phyloP scores from a whole-genome alignment of 306 rosid species.

The Gillenia trifoliata region DNA sequence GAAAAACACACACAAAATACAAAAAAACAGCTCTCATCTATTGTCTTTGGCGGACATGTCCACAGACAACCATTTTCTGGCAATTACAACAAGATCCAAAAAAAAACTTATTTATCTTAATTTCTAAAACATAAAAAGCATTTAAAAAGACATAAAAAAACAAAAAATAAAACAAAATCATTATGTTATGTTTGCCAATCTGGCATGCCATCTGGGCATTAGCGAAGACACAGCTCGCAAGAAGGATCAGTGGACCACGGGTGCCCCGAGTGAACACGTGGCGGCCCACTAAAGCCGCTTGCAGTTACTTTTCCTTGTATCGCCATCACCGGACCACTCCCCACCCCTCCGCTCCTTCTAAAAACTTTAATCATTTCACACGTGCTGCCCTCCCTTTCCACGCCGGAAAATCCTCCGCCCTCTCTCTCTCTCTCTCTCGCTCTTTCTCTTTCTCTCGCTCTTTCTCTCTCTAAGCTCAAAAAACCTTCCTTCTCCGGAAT shows the following conservation, averaged over 20 bases:
- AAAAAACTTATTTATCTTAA: background rate
- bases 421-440: background rate
- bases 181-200: background rate
- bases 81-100: background rate
- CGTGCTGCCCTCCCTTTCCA: conserved; percentile 51
- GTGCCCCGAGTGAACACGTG: conserved; percentile 53
- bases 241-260: background rate
- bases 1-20: background rate
- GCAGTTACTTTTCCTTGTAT: conserved; percentile 10
- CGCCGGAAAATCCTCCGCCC: conserved; percentile 49
- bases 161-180: background rate
- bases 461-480: background rate
- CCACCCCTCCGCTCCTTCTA: background rate
- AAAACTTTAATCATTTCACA: conserved; percentile 29
- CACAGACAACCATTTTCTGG: background rate
- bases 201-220: background rate
- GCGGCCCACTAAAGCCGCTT: background rate
- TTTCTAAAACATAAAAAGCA: background rate
- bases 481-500: background rate
- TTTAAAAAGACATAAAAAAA: background rate
- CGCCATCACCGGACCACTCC: conserved; percentile 22
- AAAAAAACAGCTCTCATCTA: conserved; percentile 1
- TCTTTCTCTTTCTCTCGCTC: background rate
- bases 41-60: conserved; percentile 8
- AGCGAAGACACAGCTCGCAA: background rate